Evolutionary conservation across 352 stramenopile genomes (phyloP).

Genomic region (Globisporangium emineosum): DNA sequence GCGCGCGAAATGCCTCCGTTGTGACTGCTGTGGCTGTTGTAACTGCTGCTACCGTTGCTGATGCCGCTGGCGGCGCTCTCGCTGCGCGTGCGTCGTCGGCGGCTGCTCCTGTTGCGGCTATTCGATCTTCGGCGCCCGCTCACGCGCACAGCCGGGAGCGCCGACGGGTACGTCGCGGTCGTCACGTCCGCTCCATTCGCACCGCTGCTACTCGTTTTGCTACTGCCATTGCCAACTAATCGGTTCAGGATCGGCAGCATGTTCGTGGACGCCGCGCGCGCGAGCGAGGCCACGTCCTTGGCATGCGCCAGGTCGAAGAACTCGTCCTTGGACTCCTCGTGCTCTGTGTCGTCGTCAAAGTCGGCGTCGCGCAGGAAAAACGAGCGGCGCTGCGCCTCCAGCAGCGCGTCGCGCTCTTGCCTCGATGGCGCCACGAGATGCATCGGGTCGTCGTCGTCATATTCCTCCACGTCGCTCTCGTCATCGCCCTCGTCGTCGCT

Average conservation of each 20-base stretch:
- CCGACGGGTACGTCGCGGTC: conserved; percentile 14
- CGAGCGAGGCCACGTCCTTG: conserved; percentile 10
- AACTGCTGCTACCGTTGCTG: conserved; percentile 6
- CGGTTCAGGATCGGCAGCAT: conserved; percentile 12
- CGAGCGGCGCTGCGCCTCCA: neutral
- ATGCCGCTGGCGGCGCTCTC: conserved; percentile 30
- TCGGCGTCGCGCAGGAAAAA: conserved; percentile 22
- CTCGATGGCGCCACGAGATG: neutral
- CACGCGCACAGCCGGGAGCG: conserved; percentile 14
- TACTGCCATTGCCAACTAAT: neutral
- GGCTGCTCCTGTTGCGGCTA: conserved; percentile 24
- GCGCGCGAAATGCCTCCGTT: conserved; percentile 14
- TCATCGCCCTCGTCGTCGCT: conserved; percentile 32
- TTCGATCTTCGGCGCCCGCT: conserved; percentile 31
- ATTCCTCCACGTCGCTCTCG: conserved; percentile 23
- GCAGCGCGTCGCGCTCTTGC: neutral
- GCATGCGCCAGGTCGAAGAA: conserved; percentile 12
- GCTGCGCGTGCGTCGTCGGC: conserved; percentile 32
- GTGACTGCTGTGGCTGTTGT: conserved; percentile 25
- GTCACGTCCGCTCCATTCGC: conserved; percentile 1
- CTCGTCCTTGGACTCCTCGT: conserved; percentile 23
- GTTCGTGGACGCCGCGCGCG: conserved; percentile 14
- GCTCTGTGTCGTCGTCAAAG: conserved; percentile 37
- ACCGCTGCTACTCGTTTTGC: neutral
- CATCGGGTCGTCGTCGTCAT: conserved; percentile 25